These are phyloP conservation scores for Pseudotulostoma volvatum DNA, from an alignment of 495 filamentous ascomycete species.

Conservation along the genomic window DNA sequence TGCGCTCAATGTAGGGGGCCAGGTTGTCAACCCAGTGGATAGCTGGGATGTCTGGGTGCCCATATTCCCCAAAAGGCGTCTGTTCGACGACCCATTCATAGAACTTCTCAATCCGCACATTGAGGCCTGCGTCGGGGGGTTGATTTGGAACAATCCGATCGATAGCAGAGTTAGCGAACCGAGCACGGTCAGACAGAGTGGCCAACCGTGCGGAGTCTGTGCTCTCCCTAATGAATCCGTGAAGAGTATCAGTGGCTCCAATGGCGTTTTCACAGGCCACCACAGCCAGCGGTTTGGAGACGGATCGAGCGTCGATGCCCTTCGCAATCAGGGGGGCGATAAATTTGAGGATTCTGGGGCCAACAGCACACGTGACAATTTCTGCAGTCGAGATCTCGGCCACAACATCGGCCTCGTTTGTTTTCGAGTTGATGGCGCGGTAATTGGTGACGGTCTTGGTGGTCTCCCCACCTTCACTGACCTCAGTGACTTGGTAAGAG, in stretches of 20 bases:
- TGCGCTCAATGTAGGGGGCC: conserved; percentile 92
- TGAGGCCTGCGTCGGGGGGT: conserved; percentile 56
- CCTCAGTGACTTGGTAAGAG: conserved; percentile 82
- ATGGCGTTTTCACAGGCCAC: conserved; percentile 98
- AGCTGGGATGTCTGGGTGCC: conserved; percentile 61
- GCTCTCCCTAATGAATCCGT: conserved; percentile 63
- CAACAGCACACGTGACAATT: conserved; percentile 89
- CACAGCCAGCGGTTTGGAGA: conserved; percentile 61
- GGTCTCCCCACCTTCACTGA: conserved; percentile 68
- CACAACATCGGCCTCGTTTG: conserved; percentile 59
- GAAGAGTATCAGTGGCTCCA: conserved; percentile 71
- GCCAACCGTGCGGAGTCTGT: conserved; percentile 41
- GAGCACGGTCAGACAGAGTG: conserved; percentile 46
- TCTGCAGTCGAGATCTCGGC: conserved; percentile 76
- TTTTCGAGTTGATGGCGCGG: conserved; percentile 87
- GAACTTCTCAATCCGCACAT: conserved; percentile 94
- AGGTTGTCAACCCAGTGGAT: conserved; percentile 87
- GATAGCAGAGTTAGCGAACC: conserved; percentile 92
- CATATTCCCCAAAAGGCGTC: conserved; percentile 52
- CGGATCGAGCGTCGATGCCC: conserved; percentile 61
- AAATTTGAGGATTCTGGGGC: conserved; percentile 88
- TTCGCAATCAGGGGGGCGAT: conserved; percentile 87
- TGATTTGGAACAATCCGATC: conserved; percentile 93
- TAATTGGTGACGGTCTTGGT: conserved; percentile 80
- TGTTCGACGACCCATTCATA: conserved; percentile 94